Percentiles rank a stretch among this genome's conserved stretches.
phyloP scores from a whole-genome alignment of 768 basidiomycete genomes.

The Suillus tomentosus region DNA sequence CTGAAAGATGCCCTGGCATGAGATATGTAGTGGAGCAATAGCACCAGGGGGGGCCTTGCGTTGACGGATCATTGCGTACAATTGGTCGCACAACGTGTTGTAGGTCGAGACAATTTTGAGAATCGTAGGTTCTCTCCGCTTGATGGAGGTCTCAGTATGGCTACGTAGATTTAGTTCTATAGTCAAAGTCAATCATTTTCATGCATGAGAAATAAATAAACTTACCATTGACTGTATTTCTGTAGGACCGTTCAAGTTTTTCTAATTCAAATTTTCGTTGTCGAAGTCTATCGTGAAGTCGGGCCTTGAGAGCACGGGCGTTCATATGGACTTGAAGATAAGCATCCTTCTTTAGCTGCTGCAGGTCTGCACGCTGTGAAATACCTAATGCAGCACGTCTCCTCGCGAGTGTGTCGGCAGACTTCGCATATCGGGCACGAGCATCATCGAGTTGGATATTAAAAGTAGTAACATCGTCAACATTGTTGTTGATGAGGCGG shows the following conservation, averaged over 20 bases:
- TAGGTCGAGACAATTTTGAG: too few relatives aligned
- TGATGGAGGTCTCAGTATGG: too few relatives aligned
- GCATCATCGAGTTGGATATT: constrained; percentile 9
- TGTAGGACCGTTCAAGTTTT: constrained; percentile 17
- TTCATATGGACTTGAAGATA: constrained; percentile 22
- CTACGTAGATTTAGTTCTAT: too few relatives aligned
- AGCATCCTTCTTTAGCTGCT: constrained; percentile 10
- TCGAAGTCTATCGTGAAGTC: constrained; percentile 18
- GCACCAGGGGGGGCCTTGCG: too few relatives aligned
- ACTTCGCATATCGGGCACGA: background rate
- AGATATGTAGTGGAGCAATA: too few relatives aligned
- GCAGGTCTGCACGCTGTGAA: constrained; percentile 8
- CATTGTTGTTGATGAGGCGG: constrained; percentile 1
- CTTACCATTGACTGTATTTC: constrained; percentile 23
- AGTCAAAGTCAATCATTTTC: too few relatives aligned
- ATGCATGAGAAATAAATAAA: background rate
- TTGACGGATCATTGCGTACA: too few relatives aligned
- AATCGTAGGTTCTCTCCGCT: too few relatives aligned
- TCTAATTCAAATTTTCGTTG: constrained; percentile 24
- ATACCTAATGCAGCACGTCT: constrained; percentile 6
- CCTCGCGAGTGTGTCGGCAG: background rate
- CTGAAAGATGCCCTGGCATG: too few relatives aligned
- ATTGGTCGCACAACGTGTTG: too few relatives aligned
- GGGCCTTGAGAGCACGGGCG: constrained; percentile 21
- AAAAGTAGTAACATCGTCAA: constrained; percentile 5